Evolutionary conservation across 805 yeast genomes (phyloP).

Genomic region (Ogataea angusta): DNA sequence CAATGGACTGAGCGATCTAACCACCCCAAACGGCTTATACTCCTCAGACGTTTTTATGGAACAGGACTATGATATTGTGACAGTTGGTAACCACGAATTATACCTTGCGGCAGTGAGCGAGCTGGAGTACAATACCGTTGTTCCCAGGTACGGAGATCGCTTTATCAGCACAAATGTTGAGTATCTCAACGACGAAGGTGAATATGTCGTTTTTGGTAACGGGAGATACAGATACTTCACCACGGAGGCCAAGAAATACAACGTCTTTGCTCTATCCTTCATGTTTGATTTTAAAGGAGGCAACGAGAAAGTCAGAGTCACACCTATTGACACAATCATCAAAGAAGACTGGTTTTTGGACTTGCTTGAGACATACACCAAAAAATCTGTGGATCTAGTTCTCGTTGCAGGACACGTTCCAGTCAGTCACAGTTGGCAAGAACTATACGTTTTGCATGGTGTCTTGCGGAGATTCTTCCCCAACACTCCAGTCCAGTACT

Average conservation of each 20-base stretch:
- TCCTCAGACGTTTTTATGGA: conserved; percentile 62
- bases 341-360: conserved; percentile 64
- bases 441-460: conserved; percentile 44
- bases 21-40: conserved; percentile 63
- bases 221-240: conserved; percentile 58
- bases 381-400: conserved; percentile 54
- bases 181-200: conserved; percentile 40
- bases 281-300: conserved; percentile 68
- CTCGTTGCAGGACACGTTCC: conserved; percentile 82
- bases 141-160: conserved; percentile 54
- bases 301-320: conserved; percentile 61
- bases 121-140: conserved; percentile 62
- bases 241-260: conserved; percentile 50
- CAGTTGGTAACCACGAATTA: conserved; percentile 90
- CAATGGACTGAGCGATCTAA: conserved; percentile 81
- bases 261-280: conserved; percentile 71
- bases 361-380: conserved; percentile 30
- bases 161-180: conserved; percentile 77
- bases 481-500: conserved; percentile 65
- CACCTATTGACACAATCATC: conserved; percentile 53
- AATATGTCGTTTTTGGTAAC: conserved; percentile 64
- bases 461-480: conserved; percentile 60
- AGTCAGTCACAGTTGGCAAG: conserved; percentile 52
- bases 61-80: conserved; percentile 70
- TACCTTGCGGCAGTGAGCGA: conserved; percentile 62